A percentile compares a stretch with the other conserved stretches of the same genome.
Conservation (phyloP, 805 yeast species). For the Zygoascus ofunaensis region DNA sequence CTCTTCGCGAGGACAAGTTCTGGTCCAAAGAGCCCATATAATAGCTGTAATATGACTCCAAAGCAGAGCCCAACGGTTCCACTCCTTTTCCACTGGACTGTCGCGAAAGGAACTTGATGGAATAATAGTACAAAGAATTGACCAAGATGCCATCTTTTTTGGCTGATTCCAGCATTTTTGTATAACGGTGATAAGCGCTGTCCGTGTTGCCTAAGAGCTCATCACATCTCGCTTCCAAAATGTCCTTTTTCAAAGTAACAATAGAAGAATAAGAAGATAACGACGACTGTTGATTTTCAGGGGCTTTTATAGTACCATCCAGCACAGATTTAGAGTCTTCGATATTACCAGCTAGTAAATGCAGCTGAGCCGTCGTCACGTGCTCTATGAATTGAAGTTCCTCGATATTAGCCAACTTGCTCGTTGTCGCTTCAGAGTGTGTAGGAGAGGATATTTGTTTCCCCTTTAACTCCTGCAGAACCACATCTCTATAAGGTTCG, state of each 20-base stretch:
- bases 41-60: not conserved
- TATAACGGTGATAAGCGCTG: not conserved
- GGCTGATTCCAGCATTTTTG: not conserved
- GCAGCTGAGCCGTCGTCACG: not conserved
- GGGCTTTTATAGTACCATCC: too few species aligned
- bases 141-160: not conserved
- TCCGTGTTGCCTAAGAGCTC: not conserved
- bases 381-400: not conserved
- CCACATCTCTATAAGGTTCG: not conserved
- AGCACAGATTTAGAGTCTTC: too few species aligned
- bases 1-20: not conserved
- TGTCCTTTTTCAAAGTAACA: not conserved
- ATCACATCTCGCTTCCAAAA: not conserved
- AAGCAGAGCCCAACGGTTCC: not conserved
- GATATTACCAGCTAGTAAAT: too few species aligned
- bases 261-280: too few species aligned
- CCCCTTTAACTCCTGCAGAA: not conserved
- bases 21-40: not conserved
- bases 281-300: too few species aligned
- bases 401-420: not conserved
- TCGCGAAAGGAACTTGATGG: not conserved
- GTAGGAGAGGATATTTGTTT: not conserved
- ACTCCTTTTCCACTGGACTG: not conserved
- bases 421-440: not conserved
- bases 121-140: not conserved